Conservation (phyloP, 805 yeast species). For the Candida lessepsii region DNA sequence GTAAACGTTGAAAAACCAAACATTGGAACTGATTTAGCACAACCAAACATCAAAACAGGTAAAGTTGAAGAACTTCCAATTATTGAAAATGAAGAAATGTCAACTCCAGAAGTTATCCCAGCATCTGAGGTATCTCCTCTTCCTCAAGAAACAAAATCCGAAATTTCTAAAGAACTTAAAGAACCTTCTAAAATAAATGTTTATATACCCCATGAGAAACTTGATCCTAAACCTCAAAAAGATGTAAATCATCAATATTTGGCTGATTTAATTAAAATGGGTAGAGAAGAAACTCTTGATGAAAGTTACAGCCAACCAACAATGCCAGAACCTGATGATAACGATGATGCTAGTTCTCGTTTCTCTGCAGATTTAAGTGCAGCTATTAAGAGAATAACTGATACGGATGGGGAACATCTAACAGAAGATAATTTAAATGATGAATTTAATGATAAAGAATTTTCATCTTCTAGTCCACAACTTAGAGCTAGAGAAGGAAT, state of each 20-base stretch:
- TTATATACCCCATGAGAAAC: no score
- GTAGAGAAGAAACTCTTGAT: constrained; percentile 8
- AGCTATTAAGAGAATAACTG: constrained; percentile 15
- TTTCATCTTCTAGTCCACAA: neutral
- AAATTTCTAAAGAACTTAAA: no score
- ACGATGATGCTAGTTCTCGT: constrained; percentile 13
- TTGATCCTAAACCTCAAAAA: no score
- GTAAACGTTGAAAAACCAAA: no score
- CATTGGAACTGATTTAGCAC: no score
- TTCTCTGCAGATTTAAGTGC: constrained; percentile 17
- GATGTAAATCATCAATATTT: constrained; percentile 8
- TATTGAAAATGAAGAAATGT: no score
- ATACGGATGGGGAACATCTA: constrained; percentile 4
- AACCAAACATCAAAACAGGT: neutral
- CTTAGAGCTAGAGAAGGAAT: neutral
- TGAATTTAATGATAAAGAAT: neutral
- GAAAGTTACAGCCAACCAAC: constrained; percentile 12
- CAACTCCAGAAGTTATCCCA: no score
- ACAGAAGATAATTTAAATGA: no score
- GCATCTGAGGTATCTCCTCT: no score
- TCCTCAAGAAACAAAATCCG: no score
- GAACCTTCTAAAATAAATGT: no score
- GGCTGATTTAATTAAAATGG: constrained; percentile 14
- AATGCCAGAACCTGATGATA: constrained; percentile 11
- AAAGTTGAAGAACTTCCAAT: neutral